Evolutionary conservation across 2,329 filamentous ascomycete species (phyloP), one percentile per base, ranked within the genome.

Genomic region (Penicillium sp.): DNA sequence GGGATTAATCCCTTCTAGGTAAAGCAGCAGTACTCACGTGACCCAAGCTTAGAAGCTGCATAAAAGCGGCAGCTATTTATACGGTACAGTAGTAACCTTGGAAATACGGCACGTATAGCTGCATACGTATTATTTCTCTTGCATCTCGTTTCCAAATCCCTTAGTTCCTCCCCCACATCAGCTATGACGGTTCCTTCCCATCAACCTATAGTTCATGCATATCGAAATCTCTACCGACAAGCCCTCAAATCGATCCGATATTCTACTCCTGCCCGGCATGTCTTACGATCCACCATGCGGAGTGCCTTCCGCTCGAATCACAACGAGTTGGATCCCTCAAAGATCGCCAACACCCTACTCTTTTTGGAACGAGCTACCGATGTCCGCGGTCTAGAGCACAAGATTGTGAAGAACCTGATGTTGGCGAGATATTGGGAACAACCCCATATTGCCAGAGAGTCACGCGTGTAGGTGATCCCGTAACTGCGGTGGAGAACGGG

Each of bases 191-290:
- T 40, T 6, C 9, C 57, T 37, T 60, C 40, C 22, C 53, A 47
- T 56, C 33, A 56, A 53, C 64, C 67, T 11, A 62, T 85, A 45
- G 53, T 81, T 53, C 74, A 76, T 62, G 81, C 82, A 49, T 87
- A 87, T 67, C 81, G 85, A 56, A 76, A 80, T 52, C 73, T 87
- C 41, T 83, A 82, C 61, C 79, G 81, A 25, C 75, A 79, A 27
- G 74, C 77, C 8, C 72, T 86, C 20, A 78, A 78, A 50, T 82
- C 82, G 3, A 73, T 85, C 51, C 79, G 81, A 53, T 85, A 83
- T 69, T 80, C 84, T 1, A 79, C 77, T 46, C 85, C 85, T 11
- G 77, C 80, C 20, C 82, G 83, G 51, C 79, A 80, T 70, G 77
- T 81, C 2, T 67, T 85, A 18, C 78, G 78, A 49, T 70, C 78